phyloP scores from a whole-genome alignment of 1,284 basidiomycete species.

The Cryptococcus hybrid region DNA sequence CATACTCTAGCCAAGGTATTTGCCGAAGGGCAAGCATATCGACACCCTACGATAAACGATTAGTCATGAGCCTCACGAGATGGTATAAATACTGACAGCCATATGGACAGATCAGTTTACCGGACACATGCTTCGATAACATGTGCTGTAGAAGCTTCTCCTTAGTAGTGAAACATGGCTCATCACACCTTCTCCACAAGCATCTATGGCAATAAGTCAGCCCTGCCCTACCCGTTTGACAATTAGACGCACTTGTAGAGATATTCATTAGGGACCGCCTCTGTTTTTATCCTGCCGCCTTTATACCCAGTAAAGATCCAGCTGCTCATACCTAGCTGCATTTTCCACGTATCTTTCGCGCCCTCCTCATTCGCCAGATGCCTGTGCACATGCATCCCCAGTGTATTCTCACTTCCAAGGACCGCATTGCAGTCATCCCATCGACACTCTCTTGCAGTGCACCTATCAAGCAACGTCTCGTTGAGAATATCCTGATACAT shows the following conservation, averaged over 20 bases:
- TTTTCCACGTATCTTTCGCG: constrained; percentile 9
- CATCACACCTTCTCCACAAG: constrained; percentile 31
- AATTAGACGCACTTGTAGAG: constrained; percentile 9
- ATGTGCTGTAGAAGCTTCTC: constrained; percentile 31
- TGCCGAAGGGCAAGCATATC: background rate
- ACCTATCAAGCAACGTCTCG: constrained; percentile 23
- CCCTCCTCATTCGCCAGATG: background rate
- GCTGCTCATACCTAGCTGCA: constrained; percentile 18
- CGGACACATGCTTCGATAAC: constrained; percentile 29
- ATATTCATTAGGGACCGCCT: constrained; percentile 4
- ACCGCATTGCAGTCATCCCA: constrained; percentile 41
- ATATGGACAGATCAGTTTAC: constrained; percentile 29
- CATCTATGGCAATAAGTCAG: constrained; percentile 12
- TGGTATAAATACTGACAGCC: constrained; percentile 6
- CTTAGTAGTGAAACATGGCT: constrained; percentile 26
- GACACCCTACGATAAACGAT: background rate
- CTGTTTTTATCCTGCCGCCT: constrained; percentile 1
- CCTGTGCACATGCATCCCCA: constrained; percentile 25
- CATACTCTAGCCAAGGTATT: background rate
- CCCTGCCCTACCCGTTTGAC: background rate
- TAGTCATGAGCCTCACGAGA: background rate
- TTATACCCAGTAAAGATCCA: constrained; percentile 4
- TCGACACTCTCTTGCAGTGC: constrained; percentile 19
- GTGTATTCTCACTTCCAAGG: constrained; percentile 26
- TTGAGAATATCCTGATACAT: constrained; percentile 26